Conservation (phyloP, 2,329 filamentous ascomycete genomes). For the Xylariaceae sp. region DNA sequence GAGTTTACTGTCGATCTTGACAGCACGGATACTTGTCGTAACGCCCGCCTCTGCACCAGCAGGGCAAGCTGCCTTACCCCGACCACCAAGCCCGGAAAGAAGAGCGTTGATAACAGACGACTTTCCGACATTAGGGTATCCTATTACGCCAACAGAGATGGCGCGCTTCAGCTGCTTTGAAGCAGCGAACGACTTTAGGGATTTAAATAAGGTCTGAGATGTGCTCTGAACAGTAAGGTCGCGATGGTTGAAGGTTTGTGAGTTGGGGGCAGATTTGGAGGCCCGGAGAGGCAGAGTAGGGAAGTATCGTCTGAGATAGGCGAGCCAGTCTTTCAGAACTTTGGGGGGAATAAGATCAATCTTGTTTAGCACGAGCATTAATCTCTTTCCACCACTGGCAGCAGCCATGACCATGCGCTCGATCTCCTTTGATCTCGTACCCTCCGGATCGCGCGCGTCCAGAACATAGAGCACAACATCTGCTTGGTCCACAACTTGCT, state of each 20-base stretch:
- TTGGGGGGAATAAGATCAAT: constrained; percentile 86
- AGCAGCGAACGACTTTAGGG: constrained; percentile 87
- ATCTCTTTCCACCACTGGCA: constrained; percentile 79
- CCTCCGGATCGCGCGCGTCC: constrained; percentile 89
- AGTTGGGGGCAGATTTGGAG: constrained; percentile 81
- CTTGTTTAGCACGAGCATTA: constrained; percentile 95
- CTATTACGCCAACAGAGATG: constrained; percentile 90
- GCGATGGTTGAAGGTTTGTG: constrained; percentile 91
- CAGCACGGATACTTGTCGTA: constrained; percentile 84
- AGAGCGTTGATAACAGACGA: constrained; percentile 96
- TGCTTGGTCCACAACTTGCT: constrained; percentile 85
- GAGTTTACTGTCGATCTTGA: constrained; percentile 94
- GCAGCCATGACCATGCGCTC: constrained; percentile 93
- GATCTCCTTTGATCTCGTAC: constrained; percentile 87
- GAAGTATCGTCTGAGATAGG: constrained; percentile 86
- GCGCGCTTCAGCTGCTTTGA: constrained; percentile 85
- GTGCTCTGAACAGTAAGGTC: constrained; percentile 87
- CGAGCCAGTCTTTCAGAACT: constrained; percentile 84
- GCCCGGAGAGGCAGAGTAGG: constrained; percentile 89
- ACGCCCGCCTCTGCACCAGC: constrained; percentile 92
- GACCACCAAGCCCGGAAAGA: constrained; percentile 75
- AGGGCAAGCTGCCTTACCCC: constrained; percentile 74
- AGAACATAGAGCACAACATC: constrained; percentile 94
- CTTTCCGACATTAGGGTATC: constrained; percentile 96
- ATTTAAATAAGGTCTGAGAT: constrained; percentile 82